These are phyloP conservation scores for Atractiella rhizophila DNA, from an alignment of 768 basidiomycete genomes.

Conservation along the genomic window DNA sequence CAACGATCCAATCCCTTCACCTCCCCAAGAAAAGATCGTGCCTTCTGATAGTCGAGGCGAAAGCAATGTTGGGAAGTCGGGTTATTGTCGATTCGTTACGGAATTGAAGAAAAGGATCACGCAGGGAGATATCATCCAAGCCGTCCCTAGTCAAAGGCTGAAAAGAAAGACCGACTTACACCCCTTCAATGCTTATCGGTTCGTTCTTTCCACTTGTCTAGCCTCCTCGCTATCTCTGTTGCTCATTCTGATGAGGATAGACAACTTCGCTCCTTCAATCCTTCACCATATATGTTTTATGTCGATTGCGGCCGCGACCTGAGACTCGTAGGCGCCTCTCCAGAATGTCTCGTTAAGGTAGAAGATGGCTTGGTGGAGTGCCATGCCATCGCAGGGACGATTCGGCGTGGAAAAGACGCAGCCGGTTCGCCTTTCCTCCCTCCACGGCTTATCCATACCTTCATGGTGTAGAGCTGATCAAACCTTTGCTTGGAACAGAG, in stretches of 20 bases:
- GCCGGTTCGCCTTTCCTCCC: conserved; percentile 51
- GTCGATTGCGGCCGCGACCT: conserved; percentile 51
- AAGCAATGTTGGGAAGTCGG: conserved; percentile 70
- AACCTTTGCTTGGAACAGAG: conserved; percentile 33
- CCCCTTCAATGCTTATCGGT: conserved; percentile 86
- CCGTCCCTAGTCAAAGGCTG: conserved; percentile 82
- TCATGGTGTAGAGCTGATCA: background rate
- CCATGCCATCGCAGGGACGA: conserved; percentile 93
- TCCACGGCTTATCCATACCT: background rate
- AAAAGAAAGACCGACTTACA: conserved; percentile 62
- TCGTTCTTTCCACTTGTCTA: background rate
- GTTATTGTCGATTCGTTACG: conserved; percentile 77
- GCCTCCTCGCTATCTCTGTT: background rate
- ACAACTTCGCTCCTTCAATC: conserved; percentile 76
- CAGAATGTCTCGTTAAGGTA: conserved; percentile 91
- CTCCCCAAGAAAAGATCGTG: conserved; percentile 22
- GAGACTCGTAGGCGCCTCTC: conserved; percentile 91
- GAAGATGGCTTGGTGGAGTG: conserved; percentile 73
- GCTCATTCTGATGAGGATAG: background rate
- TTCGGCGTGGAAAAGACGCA: conserved; percentile 52
- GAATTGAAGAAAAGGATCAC: conserved; percentile 79
- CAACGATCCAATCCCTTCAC: conserved; percentile 21
- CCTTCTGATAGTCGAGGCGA: conserved; percentile 27
- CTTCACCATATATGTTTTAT: conserved; percentile 98
- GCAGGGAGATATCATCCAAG: conserved; percentile 93